Percentiles rank a stretch among this genome's conserved stretches.
These are phyloP conservation scores for Anthracocystis walkeri DNA, from an alignment of 1,284 basidiomycete genomes.

Conservation along the genomic window DNA sequence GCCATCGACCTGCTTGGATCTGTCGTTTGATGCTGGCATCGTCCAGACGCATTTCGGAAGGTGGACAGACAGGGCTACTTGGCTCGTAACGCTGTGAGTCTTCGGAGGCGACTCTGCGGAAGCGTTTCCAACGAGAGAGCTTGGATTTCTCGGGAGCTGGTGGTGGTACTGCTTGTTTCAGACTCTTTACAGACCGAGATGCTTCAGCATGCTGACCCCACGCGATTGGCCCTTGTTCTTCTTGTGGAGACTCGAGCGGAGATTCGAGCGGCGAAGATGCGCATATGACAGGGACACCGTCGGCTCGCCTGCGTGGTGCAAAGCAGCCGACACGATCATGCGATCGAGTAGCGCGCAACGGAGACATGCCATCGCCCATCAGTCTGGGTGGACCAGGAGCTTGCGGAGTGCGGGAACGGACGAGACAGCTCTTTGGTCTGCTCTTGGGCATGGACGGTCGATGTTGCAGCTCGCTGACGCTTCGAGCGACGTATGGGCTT, in stretches of 20 bases:
- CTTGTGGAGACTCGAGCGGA: slow-evolving; percentile 24
- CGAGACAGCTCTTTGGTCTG: slow-evolving; percentile 34
- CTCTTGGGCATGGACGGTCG: slow-evolving; percentile 1
- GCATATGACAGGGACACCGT: slow-evolving; percentile 36
- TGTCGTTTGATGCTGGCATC: slow-evolving; percentile 20
- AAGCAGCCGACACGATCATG: slow-evolving; percentile 26
- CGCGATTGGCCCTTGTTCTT: slow-evolving; percentile 7
- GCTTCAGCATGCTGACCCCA: slow-evolving; percentile 3
- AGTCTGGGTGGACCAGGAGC: slow-evolving; percentile 24
- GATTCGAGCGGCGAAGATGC: slow-evolving; percentile 9
- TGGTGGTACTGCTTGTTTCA: neutral
- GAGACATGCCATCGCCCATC: slow-evolving; percentile 22
- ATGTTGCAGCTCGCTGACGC: slow-evolving; percentile 12
- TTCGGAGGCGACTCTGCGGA: slow-evolving; percentile 31
- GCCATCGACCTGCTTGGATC: slow-evolving; percentile 42
- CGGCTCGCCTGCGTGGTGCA: slow-evolving; percentile 18
- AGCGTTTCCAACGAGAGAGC: slow-evolving; percentile 30
- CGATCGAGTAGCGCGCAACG: slow-evolving; percentile 23
- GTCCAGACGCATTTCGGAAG: slow-evolving; percentile 21
- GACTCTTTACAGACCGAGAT: neutral
- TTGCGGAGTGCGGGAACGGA: slow-evolving; percentile 37
- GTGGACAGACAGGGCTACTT: slow-evolving; percentile 4
- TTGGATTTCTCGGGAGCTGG: slow-evolving; percentile 14
- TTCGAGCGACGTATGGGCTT: slow-evolving; percentile 18
- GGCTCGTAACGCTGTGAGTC: slow-evolving; percentile 12